Evolutionary conservation across 495 filamentous ascomycete genomes (phyloP), one percentile per base, ranked within the genome.

Genomic region (Talaromyces thailandensis): DNA sequence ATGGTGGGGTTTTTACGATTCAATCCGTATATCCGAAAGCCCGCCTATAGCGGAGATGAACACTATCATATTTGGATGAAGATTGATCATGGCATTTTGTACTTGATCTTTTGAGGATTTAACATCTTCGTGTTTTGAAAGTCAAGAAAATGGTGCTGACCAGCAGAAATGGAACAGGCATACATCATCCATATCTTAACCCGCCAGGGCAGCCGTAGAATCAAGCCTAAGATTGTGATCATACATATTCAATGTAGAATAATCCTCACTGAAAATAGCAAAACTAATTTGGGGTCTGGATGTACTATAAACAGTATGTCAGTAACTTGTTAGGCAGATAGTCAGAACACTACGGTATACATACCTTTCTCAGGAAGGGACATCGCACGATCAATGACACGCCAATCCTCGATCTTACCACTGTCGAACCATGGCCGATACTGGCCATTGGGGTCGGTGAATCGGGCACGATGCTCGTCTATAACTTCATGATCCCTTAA

Each of bases 401-500:
- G 59, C 62, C 65, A 66, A 58, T 66, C 64, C 24, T 64, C 32
- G 9, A 66, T 18, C 55, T 16, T 56, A n/a, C 58, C 45, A 29
- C 43, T 48, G 31, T 64, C 45, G 16, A 66, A 29, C 65, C 58
- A 66, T 25, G 50, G 21, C 58, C 62, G 53, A 64, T 37, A 37
- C 28, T 45, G 43, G 12, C 60, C 65, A 18, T 43, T 43, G 2
- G 26, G 26, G n/a, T 62, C 29, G 58, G 62, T 61, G 40, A 66
- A 66, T 60, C 62, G 51, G 29, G 14, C 16, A 45, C 59, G 51
- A 56, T 68, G 64, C 56, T 61, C 62, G 25, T 61, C 35, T 12
- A 70, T 48, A 6, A 37, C 24, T 25, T 65, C 31, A n/a, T 66
- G 58, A 16, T 70, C 68, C 31, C 68, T 60, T 4, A 70, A 25